Evolutionary conservation across 768 basidiomycete genomes (phyloP), one percentile per base, ranked within the genome.

Genomic region (Tylopilus cervinicoccineus): DNA sequence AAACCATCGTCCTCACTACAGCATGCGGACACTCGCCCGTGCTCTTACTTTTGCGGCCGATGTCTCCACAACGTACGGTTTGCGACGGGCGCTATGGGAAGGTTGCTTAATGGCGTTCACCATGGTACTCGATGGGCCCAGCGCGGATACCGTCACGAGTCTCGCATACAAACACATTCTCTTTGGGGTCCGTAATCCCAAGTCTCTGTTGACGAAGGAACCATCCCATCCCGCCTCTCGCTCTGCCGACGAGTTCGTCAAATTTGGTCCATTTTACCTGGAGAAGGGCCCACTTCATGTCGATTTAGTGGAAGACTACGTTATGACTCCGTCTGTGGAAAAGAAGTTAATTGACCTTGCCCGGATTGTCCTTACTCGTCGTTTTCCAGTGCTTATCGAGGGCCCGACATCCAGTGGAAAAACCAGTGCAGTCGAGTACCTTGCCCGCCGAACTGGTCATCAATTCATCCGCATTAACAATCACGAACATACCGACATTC

Each of bases 401-500:
- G 96, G 96, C 2, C 96, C 95, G 0, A 99, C 96, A 0, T 98
- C 96, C 1, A 88, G 86, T 48, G 96, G 96, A 32, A 99, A 99
- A 74, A 99, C 96, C 3, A 93, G 91, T 57, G 90, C 95, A 1
- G 83, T 99, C 38, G 94, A 97, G 69, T 98, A 94, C 66, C 79
- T 99, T 24, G 95, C 96, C 6, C 81, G 81, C 52, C 78, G 88
- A 47, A 96, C 93, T 0, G 95, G 96, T 0, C 96, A 99, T 72
- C 83, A 79, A 29, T 98, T 97, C 67, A 84, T 99, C 26, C 89
- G 96, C 33, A 97, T 99, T 76, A 99, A 99, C 72, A 99, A 99
- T 60, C 96, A 99, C 70, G 96, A 99, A 54, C 96, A 98, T 62
- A 99, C 96, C 6, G 96, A 99, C 62, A 96, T 99, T 42, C 96